Percentiles rank a stretch among this genome's conserved stretches.
phyloP scores from a whole-genome alignment of 148 eudicot genomes.

The Diospyros lotus region DNA sequence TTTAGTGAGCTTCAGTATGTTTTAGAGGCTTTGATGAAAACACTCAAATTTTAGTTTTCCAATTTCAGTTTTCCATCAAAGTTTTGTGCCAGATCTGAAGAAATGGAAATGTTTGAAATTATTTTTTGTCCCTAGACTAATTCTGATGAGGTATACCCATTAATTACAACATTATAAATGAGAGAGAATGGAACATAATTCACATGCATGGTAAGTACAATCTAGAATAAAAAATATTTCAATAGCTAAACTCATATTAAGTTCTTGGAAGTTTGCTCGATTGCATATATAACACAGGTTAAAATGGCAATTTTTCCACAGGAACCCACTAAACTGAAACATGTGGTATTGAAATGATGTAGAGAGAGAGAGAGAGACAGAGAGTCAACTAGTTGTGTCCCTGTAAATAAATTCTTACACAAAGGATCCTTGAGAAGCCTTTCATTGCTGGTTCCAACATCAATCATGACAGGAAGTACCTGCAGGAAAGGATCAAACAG shows the following conservation, averaged over 20 bases:
- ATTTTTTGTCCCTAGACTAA: too few relatives aligned
- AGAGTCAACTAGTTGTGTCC: background rate
- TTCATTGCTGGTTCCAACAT: constrained; percentile 97
- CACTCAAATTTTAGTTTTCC: too few relatives aligned
- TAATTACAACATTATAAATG: background rate
- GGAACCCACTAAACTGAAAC: background rate
- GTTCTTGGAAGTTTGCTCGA: background rate
- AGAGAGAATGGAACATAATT: background rate
- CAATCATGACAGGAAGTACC: constrained; percentile 99
- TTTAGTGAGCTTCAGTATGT: too few relatives aligned
- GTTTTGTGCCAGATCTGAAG: too few relatives aligned
- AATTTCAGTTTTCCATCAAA: too few relatives aligned
- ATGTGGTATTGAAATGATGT: too few relatives aligned
- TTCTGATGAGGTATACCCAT: background rate
- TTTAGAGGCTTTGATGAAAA: too few relatives aligned
- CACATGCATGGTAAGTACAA: background rate
- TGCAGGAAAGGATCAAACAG: constrained; percentile 17
- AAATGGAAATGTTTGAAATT: too few relatives aligned
- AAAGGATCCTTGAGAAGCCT: constrained; percentile 80
- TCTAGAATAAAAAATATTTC: background rate
- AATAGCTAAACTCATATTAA: background rate
- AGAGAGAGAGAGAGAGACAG: background rate
- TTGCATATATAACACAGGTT: background rate
- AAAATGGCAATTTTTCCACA: background rate
- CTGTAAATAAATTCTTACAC: constrained; percentile 50